Conservation (phyloP, 495 filamentous ascomycete species). For the Elaphomyces granulatus region DNA sequence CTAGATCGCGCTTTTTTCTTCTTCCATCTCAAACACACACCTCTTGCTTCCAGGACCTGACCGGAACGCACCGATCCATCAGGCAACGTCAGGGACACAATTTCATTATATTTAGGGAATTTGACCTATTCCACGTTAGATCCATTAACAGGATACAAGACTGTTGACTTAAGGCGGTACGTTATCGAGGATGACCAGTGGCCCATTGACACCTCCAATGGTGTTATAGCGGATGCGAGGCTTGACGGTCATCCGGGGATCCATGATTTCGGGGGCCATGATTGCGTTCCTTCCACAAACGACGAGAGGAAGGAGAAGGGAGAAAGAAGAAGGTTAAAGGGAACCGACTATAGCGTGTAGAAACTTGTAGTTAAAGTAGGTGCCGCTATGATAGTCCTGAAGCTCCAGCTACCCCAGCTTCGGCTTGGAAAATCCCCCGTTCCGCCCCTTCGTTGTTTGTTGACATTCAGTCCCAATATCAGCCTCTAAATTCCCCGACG, state of each 20-base stretch:
- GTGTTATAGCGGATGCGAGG: constrained; percentile 95
- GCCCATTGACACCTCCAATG: constrained; percentile 93
- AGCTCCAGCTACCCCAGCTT: no score
- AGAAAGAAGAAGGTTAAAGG: no score
- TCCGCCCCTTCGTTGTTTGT: no score
- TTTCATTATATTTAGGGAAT: constrained; percentile 94
- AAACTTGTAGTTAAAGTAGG: no score
- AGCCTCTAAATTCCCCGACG: no score
- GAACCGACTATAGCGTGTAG: no score
- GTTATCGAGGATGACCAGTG: constrained; percentile 92
- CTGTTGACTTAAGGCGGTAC: constrained; percentile 29
- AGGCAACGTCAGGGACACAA: constrained; percentile 87
- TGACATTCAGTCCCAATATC: no score
- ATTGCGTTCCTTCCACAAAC: constrained; percentile 11
- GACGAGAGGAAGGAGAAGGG: not conserved
- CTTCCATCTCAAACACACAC: no score
- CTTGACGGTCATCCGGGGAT: constrained; percentile 73
- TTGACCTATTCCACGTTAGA: constrained; percentile 53
- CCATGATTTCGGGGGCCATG: constrained; percentile 47
- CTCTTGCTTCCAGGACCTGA: constrained; percentile 94
- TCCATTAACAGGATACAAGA: no score
- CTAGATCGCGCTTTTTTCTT: no score
- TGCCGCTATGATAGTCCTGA: no score
- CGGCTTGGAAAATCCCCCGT: no score
- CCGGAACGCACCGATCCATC: constrained; percentile 90